phyloP scores from a whole-genome alignment of 129 eudicot genomes.

The Centrapalus pauciflorus region DNA sequence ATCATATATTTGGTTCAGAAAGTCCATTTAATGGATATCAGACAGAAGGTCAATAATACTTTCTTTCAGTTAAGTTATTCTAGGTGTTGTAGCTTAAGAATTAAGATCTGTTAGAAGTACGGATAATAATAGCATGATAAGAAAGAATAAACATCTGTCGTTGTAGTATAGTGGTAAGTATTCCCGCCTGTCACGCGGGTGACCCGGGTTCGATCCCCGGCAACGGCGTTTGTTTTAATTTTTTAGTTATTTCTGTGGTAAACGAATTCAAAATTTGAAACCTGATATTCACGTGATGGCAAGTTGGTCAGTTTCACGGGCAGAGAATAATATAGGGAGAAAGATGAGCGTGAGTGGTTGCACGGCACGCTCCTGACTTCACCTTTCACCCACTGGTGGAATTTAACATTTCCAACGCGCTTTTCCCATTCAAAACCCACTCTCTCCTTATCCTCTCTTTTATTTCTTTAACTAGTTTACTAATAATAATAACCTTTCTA shows the following conservation, averaged over 20 bases:
- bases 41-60: too few species aligned
- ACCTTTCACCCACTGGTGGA: neutral
- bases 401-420: neutral
- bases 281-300: neutral
- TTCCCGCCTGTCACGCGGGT: slow-evolving; percentile 98
- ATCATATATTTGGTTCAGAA: too few species aligned
- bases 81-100: too few species aligned
- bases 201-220: slow-evolving; percentile 95
- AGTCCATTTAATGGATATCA: too few species aligned
- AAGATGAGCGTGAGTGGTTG: neutral
- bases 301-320: slow-evolving; percentile 11
- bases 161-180: slow-evolving; percentile 96
- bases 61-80: too few species aligned
- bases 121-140: too few species aligned
- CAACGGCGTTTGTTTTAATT: neutral
- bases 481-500: too few species aligned
- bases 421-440: slow-evolving; percentile 4
- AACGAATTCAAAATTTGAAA: slow-evolving; percentile 1
- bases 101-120: too few species aligned
- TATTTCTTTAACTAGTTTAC: neutral
- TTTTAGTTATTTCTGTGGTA: neutral
- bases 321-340: neutral
- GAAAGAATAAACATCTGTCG: too few species aligned
- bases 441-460: neutral
- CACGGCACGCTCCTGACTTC: slow-evolving; percentile 20